Conservation (phyloP, 2,329 filamentous ascomycete species). For the Cadophora gregata region DNA sequence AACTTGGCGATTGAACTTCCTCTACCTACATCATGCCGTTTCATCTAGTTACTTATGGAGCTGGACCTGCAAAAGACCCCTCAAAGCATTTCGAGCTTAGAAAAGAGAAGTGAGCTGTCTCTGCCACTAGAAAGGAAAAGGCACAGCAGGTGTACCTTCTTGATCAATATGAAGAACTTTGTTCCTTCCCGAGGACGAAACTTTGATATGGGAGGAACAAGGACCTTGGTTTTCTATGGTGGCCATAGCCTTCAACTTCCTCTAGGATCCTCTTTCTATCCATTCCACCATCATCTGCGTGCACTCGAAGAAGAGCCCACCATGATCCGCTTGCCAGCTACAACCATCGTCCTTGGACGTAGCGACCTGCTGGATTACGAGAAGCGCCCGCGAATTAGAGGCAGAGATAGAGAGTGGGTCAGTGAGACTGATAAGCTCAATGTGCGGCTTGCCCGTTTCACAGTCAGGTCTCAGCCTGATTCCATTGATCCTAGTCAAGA, state of each 20-base stretch:
- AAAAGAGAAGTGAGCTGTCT: too few relatives aligned
- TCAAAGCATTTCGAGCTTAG: too few relatives aligned
- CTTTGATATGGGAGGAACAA: background rate
- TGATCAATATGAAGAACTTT: background rate
- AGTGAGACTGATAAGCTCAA: slow-evolving; percentile 20
- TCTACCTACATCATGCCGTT: background rate
- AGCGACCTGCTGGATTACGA: slow-evolving; percentile 40
- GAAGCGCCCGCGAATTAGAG: slow-evolving; percentile 27
- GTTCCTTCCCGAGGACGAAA: background rate
- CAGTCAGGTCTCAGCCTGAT: slow-evolving; percentile 3
- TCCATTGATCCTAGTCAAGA: background rate
- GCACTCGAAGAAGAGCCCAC: background rate
- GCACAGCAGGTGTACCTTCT: background rate
- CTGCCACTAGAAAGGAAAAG: too few relatives aligned
- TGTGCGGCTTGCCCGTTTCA: slow-evolving; percentile 16
- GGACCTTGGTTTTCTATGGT: background rate
- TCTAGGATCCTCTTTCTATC: background rate
- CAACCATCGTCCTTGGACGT: slow-evolving; percentile 35
- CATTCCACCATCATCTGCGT: background rate
- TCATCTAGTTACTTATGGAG: background rate
- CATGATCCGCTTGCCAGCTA: slow-evolving; percentile 41
- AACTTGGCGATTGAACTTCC: background rate
- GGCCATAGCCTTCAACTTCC: background rate
- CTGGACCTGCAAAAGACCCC: background rate
- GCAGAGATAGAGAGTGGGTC: slow-evolving; percentile 15